Percentiles rank a stretch among this genome's conserved stretches.
phyloP scores from a whole-genome alignment of 2,329 filamentous ascomycete genomes.

The Blumeriella jaapii region DNA sequence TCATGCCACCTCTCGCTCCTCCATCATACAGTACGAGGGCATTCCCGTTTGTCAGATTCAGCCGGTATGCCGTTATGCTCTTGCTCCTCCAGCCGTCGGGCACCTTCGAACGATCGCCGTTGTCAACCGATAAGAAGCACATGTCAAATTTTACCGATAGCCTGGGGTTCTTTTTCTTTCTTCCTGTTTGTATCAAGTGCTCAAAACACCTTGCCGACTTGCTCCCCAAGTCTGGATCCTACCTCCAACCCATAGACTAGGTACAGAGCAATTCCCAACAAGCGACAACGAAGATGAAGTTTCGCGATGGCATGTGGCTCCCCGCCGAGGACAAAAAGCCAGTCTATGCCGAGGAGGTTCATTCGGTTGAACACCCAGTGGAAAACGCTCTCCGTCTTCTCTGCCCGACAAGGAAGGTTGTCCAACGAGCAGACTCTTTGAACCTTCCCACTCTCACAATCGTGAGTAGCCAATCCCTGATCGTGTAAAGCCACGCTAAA shows the following conservation, averaged over 20 bases:
- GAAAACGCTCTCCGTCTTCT: conserved; percentile 41
- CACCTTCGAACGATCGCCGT: neutral
- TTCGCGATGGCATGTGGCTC: conserved; percentile 58
- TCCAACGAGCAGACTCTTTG: conserved; percentile 41
- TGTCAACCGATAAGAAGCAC: conserved; percentile 2
- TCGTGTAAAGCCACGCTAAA: conserved; percentile 3
- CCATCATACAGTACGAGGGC: no score
- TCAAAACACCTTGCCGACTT: no score
- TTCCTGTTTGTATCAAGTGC: no score
- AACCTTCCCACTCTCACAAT: conserved; percentile 44
- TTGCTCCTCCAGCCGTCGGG: conserved; percentile 3
- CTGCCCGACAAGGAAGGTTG: conserved; percentile 45
- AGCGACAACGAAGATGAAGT: conserved; percentile 48
- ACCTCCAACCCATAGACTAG: no score
- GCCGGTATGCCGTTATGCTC: conserved; percentile 1
- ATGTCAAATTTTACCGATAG: neutral
- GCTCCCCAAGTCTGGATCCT: no score
- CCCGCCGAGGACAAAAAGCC: conserved; percentile 46
- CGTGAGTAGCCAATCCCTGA: conserved; percentile 23
- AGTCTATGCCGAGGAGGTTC: conserved; percentile 56
- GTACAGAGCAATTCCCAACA: no score
- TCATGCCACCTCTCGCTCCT: conserved; percentile 7
- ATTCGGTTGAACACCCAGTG: conserved; percentile 34
- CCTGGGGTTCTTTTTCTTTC: neutral
- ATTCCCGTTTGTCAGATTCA: conserved; percentile 4